Evolutionary conservation across 495 filamentous ascomycete species (phyloP), one percentile per base, ranked within the genome.

Genomic region (Articulospora tetracladia): DNA sequence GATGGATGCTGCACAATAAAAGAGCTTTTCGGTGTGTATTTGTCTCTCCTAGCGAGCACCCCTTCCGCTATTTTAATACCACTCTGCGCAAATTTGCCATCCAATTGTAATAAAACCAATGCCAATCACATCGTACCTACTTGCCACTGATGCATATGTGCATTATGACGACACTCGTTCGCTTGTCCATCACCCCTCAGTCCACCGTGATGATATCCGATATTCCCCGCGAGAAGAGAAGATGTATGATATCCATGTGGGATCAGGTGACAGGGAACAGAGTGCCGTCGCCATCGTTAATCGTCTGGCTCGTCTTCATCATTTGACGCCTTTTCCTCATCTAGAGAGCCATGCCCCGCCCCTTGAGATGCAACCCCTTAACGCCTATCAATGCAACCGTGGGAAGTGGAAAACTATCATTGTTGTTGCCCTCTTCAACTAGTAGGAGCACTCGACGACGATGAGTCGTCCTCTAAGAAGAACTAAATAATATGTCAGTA

Each of bases 251-350:
- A 55, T 64, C 59, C 66, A 57, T 53, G 69, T 73, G 79, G 76
- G 77, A 80, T 77, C 76, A 80, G 79, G 68, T 72, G 77, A 76
- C 74, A 79, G 76, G 76, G 77, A 73, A 71, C 76, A 74, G 72
- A 77, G 73, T 73, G 73, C 66, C 76, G 77, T 75, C 72, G 66
- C 70, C 67, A 36, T 49, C 51, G 70, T 69, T 70, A 78, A 44
- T 70, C 73, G 61, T 69, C 68, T 46, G 65, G 65, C 36, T 68
- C 65, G 36, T 70, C 68, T 17, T 70, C 68, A 28, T 68, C 68
- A 44, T 30, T 55, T 41, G 62, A 62, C 34, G 34, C 54, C 28
- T 19, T 54, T 55, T 70, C 68, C 28, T 66, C 65, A 58, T 66
- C 62, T 47, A 64, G 58, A 53, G 58, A 24, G 4, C 65, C 62